These are phyloP conservation scores for Auriscalpium orientale DNA, from an alignment of 768 basidiomycete species.

Conservation along the genomic window DNA sequence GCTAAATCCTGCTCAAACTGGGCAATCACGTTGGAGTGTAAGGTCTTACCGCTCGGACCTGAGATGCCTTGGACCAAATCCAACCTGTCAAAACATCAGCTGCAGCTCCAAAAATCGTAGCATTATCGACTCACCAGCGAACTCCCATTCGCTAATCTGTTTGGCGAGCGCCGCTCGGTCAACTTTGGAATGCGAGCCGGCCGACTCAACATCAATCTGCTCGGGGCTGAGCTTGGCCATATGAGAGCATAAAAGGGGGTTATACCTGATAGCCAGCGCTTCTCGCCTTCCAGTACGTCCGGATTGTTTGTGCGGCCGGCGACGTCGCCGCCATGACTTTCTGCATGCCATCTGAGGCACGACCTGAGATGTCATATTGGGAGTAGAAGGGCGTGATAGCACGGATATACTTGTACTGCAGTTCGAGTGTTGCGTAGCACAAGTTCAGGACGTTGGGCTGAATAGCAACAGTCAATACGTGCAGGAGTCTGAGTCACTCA, in stretches of 20 bases:
- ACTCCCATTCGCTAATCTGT: slow-evolving; percentile 33
- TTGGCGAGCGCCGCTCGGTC: slow-evolving; percentile 27
- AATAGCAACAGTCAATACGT: not conserved
- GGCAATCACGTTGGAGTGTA: not conserved
- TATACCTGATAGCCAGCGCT: slow-evolving; percentile 17
- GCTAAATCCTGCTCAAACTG: slow-evolving; percentile 14
- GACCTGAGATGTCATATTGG: slow-evolving; percentile 30
- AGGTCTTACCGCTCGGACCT: slow-evolving; percentile 28
- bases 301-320: slow-evolving; percentile 26
- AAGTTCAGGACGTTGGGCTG: slow-evolving; percentile 36
- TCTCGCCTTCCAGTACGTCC: slow-evolving; percentile 24
- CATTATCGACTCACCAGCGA: slow-evolving; percentile 20
- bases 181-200: slow-evolving; percentile 21
- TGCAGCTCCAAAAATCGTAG: not conserved
- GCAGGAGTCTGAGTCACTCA: too few species aligned
- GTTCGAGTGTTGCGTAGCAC: slow-evolving; percentile 40
- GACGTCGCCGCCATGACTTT: slow-evolving; percentile 26
- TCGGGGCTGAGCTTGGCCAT: not conserved
- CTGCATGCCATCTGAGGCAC: slow-evolving; percentile 18
- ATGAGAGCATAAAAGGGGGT: not conserved
- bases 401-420: slow-evolving; percentile 36
- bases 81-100: slow-evolving; percentile 16
- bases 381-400: slow-evolving; percentile 41
- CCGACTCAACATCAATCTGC: slow-evolving; percentile 30
- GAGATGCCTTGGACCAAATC: slow-evolving; percentile 28